Evolutionary conservation across 78 protist species (phyloP), one percentile per base, ranked within the genome.

Genomic region (Tieghemostelium lacteum): DNA sequence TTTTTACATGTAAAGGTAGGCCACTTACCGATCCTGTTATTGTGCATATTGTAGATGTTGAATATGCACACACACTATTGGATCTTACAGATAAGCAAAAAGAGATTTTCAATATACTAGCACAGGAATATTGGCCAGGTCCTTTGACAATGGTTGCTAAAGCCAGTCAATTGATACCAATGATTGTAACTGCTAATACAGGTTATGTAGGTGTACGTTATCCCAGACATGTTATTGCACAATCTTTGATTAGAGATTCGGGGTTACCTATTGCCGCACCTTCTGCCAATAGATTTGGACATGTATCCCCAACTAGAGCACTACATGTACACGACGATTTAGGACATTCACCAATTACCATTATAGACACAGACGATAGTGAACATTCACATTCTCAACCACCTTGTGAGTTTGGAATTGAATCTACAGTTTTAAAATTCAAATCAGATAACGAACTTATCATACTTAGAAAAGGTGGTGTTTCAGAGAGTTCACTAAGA

Each of bases 21-120:
- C 99, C 99, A 2, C 64, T 72, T 34, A 87, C 94, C 20, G 96
- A 97, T 52, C 98, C 98, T n/a, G 92, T 97, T 19, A 97, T 97
- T 62, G 96, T 93, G 3, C 98, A 97, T 54, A 88, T 97, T n/a
- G 34, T 57, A 3, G 63, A 71, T 24, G 1, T n/a, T 14, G 91
- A 93, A 3, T 66, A 49, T 55, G 91, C 71, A 16, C 4, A 57
- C 3, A 83, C 52, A 28, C 50, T 73, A 16, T 73, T 77, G 49
- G 65, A 75, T 22, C 24, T 75, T 16, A 36, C 87, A 8, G 61
- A 49, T 1, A 55, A 55, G 28, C 91, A 83, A 58, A 33, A 36
- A 22, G 37, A 42, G 57, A 50, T 83, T 2, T 83, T 55, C n/a
- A 22, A 66, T 39, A 19, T 62, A 19, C 33, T 83, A 2, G 33